These are phyloP conservation scores for Mycena sanguinolenta DNA, from an alignment of 768 basidiomycete genomes.

Conservation along the genomic window DNA sequence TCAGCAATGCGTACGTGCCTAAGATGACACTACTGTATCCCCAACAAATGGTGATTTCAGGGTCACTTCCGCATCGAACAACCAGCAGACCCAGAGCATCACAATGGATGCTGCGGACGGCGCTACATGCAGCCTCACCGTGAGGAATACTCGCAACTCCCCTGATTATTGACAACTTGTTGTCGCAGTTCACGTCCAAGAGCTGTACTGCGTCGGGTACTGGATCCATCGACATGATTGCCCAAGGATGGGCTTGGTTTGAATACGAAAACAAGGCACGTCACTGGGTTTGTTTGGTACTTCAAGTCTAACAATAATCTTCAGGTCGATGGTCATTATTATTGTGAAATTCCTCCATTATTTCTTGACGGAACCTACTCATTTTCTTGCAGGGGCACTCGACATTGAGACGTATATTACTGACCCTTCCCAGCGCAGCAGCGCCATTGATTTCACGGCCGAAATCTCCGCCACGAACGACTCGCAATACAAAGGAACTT, in stretches of 20 bases:
- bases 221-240: slow-evolving; percentile 18
- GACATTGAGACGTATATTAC: slow-evolving; percentile 20
- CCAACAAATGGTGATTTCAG: not conserved
- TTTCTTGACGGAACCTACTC: not conserved
- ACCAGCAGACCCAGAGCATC: slow-evolving; percentile 26
- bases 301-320: not conserved
- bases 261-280: slow-evolving; percentile 13
- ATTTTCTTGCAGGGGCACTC: slow-evolving; percentile 22
- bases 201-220: slow-evolving; percentile 24
- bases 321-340: slow-evolving; percentile 23
- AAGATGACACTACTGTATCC: too few species aligned
- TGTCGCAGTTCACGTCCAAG: slow-evolving; percentile 13
- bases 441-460: slow-evolving; percentile 25
- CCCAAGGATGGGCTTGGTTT: slow-evolving; percentile 29
- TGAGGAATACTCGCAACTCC: not conserved
- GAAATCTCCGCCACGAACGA: slow-evolving; percentile 28
- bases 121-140: slow-evolving; percentile 23
- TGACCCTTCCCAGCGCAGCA: slow-evolving; percentile 21
- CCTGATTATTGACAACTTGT: not conserved
- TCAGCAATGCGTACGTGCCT: slow-evolving; percentile 22
- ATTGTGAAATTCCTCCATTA: not conserved
- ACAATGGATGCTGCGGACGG: slow-evolving; percentile 24
- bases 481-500: slow-evolving; percentile 20
- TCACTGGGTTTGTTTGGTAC: not conserved
- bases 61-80: slow-evolving; percentile 16